These are phyloP conservation scores for Populus davidiana DNA, from an alignment of 345 rosid genomes.

Conservation along the genomic window DNA sequence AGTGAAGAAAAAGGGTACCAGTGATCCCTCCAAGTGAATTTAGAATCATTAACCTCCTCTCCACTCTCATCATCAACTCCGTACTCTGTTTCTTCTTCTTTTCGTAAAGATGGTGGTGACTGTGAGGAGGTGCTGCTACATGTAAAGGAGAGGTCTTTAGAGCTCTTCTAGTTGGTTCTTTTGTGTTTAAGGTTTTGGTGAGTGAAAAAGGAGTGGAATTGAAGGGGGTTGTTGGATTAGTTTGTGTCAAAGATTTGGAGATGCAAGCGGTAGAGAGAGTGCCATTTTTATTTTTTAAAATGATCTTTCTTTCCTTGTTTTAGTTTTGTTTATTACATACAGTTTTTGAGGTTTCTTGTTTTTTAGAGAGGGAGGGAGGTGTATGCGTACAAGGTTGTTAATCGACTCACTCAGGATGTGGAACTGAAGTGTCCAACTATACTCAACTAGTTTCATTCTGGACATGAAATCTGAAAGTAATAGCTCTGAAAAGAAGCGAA, in stretches of 20 bases:
- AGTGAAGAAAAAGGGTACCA: constrained; percentile 94
- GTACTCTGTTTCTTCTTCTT: constrained; percentile 26
- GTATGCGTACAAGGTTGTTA: constrained; percentile 30
- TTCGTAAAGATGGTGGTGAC: constrained; percentile 39
- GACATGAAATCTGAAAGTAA: not conserved
- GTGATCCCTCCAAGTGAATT: constrained; percentile 90
- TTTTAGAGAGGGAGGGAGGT: not conserved
- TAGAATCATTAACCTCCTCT: constrained; percentile 51
- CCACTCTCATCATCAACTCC: constrained; percentile 44
- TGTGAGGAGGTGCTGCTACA: constrained; percentile 53
- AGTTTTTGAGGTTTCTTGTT: not conserved
- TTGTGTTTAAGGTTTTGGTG: constrained; percentile 17
- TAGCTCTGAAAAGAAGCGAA: not conserved
- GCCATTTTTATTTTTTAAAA: constrained; percentile 21
- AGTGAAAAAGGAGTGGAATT: constrained; percentile 7
- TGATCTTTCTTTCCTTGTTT: not conserved
- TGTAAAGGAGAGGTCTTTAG: constrained; percentile 29
- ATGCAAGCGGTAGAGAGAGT: constrained; percentile 14
- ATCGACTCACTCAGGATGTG: not conserved
- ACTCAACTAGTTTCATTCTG: not conserved
- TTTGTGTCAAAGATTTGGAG: constrained; percentile 11
- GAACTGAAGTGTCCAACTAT: not conserved
- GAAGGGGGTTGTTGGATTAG: not conserved
- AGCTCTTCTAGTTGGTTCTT: constrained; percentile 1
- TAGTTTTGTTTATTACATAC: not conserved